Conservation (phyloP, 2,329 filamentous ascomycete species). For the Cadophora luteo-olivacea region DNA sequence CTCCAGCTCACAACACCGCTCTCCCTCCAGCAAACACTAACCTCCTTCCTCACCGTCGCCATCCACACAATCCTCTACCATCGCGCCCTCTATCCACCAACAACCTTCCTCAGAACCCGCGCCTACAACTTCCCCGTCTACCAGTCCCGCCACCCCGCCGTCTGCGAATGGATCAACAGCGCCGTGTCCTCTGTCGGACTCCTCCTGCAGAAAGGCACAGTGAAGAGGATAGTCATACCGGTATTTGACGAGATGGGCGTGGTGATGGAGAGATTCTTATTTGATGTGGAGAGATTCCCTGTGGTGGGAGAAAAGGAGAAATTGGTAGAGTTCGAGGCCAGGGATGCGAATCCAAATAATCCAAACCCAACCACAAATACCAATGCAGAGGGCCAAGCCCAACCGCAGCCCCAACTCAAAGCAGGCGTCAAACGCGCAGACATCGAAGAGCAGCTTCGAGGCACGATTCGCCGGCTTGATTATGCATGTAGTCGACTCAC, state of each 20-base stretch:
- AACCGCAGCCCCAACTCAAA: neutral
- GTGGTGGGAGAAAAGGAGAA: conserved; percentile 44
- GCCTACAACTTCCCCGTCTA: conserved; percentile 76
- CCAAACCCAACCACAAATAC: neutral
- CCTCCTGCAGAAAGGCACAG: conserved; percentile 61
- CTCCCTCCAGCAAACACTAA: conserved; percentile 62
- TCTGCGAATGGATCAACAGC: conserved; percentile 74
- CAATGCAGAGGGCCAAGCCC: neutral
- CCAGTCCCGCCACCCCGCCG: conserved; percentile 72
- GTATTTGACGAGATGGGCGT: conserved; percentile 45
- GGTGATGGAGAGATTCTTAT: conserved; percentile 51
- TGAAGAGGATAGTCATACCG: conserved; percentile 46
- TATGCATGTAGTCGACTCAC: conserved; percentile 63
- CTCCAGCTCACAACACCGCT: conserved; percentile 49
- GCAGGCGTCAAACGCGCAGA: conserved; percentile 58
- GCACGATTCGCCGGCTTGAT: conserved; percentile 67
- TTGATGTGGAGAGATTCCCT: conserved; percentile 50
- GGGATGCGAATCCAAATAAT: conserved; percentile 11
- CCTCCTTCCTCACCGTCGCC: conserved; percentile 71
- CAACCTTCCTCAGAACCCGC: conserved; percentile 69
- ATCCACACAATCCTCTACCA: conserved; percentile 75
- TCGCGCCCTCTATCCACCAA: conserved; percentile 68
- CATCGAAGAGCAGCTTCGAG: conserved; percentile 76
- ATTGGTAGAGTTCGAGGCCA: conserved; percentile 45
- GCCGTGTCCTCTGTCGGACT: conserved; percentile 65